Evolutionary conservation across 1,139 yeast species (phyloP), one percentile per base, ranked within the genome.

Genomic region (Lodderomyces metapsilosis): DNA sequence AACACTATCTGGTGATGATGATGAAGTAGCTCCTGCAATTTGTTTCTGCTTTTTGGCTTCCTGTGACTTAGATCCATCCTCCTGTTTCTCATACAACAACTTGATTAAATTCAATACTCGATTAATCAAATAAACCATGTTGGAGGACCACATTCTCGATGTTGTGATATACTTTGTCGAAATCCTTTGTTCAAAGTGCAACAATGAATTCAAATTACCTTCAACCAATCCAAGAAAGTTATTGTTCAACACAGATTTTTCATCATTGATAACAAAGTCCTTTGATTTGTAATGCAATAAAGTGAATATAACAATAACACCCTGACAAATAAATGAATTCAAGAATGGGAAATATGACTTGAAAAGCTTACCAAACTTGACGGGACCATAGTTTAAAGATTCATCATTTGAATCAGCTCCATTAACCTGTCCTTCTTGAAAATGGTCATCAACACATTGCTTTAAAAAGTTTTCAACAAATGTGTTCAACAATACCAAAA

Each of bases 251-350:
- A 50, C 47, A 12, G 38, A 30, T 8, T 45, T 42, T 8, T 51
- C 50, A 28, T 50, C 52, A 38, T 52, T 56, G 17, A 50, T 50
- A 22, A 68, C 54, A 44, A 76, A 64, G 18, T 65, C 69, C 27
- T 61, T 61, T 34, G 60, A 66, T 27, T 71, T 71, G 43, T 71
- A 61, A 50, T 74, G 76, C 48, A 76, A 57, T 45, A 76, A 58
- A 0, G 80, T 74, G 54, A 71, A 76, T 13, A 72, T 63, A 17
- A 76, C 80, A 43, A 76, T 72, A 36, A 76, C 61, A 1, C 80
- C 78, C 50, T 76, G 82, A 52, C 76, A 75, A 13, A 74, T 59
- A 39, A 74, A 75, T 1, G 77, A 65, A 47, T 72, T 73, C 43
- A 75, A 64, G 46, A 74, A 74, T 16, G 82, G 82, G 49, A 66